Evolutionary conservation across 2,329 filamentous ascomycete genomes (phyloP).

Genomic region (Raffaelea arxii): DNA sequence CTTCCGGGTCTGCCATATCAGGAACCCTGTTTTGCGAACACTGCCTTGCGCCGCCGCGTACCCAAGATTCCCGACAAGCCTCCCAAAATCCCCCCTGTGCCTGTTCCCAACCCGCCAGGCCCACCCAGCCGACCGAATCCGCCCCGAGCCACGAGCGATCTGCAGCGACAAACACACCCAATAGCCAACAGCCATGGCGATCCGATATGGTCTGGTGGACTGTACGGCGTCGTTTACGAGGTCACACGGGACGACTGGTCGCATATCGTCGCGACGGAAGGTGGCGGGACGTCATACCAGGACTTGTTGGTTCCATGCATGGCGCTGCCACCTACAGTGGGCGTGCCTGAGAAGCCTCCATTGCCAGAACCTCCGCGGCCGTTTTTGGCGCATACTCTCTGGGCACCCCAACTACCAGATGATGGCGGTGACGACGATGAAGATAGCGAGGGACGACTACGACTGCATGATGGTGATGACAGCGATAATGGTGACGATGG

Average conservation of each 20-base stretch:
- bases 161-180: neutral
- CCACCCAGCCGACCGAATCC: constrained; percentile 3
- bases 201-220: constrained; percentile 62
- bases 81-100: constrained; percentile 16
- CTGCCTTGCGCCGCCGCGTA: constrained; percentile 49
- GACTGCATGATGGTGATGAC: constrained; percentile 5
- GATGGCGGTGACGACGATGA: constrained; percentile 9
- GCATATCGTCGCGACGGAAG: constrained; percentile 83
- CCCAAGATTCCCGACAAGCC: constrained; percentile 28
- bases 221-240: constrained; percentile 93
- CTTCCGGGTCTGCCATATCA: constrained; percentile 75
- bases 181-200: constrained; percentile 33
- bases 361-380: constrained; percentile 41
- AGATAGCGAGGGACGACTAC: no score
- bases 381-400: constrained; percentile 80
- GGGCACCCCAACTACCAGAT: constrained; percentile 48
- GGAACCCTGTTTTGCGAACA: constrained; percentile 91
- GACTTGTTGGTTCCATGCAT: constrained; percentile 76
- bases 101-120: constrained; percentile 9
- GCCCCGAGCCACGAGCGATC: neutral
- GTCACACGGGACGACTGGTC: constrained; percentile 75
- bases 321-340: constrained; percentile 45
- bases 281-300: constrained; percentile 73
- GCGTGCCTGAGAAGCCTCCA: constrained; percentile 58
- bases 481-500: constrained; percentile 10